Evolutionary conservation across 371 early-diverging fungal genomes (phyloP), one percentile per base, ranked within the genome.

Genomic region (Mortierella sp.): DNA sequence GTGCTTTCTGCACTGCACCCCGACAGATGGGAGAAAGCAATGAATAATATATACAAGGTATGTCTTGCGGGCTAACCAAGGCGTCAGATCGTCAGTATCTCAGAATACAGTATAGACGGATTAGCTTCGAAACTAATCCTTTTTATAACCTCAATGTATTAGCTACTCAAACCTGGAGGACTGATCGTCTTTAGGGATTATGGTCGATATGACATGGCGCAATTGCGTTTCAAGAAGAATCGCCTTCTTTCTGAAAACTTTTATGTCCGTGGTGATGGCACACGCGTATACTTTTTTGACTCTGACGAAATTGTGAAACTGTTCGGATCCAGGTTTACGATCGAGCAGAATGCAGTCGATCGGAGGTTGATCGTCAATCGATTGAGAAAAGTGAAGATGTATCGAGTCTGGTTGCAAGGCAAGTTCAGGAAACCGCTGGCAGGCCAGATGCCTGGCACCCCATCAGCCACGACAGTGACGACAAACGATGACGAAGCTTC

Each of bases 351-450:
- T 68, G 96, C 90, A 3, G 90, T 95, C 3, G 99, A 99, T 65
- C 87, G 95, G 32, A 81, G 99, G 19, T 82, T 99, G 60, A 84
- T 99, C 24, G 95, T 99, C 27, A 99, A 99, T 82, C 85, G 99
- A 37, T 83, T 90, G 70, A 82, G 90, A 12, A 91, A 96, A 80
- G 81, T 99, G 30, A 97, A 98, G 80, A 99, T 99, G 99, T 95
- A 97, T 76, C 87, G 99, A 5, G 90, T 93, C 4, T 99, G 99
- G 99, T 78, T 99, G 27, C 99, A 99, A 79, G 94, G 93, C 62
- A 97, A 97, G 82, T 95, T 98, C 79, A 82, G 90, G 60, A 97
- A 96, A 80, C 83, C 88, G n/a, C n/a, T 70, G 23, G 53, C 57
- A 8, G 78, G 78, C 1, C 37, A 54, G 11, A 19, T 30, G 0